Percentiles rank a stretch among this genome's conserved stretches.
Conservation (phyloP, 176 grass and related monocot species). For the Oryza rufipogon region DNA sequence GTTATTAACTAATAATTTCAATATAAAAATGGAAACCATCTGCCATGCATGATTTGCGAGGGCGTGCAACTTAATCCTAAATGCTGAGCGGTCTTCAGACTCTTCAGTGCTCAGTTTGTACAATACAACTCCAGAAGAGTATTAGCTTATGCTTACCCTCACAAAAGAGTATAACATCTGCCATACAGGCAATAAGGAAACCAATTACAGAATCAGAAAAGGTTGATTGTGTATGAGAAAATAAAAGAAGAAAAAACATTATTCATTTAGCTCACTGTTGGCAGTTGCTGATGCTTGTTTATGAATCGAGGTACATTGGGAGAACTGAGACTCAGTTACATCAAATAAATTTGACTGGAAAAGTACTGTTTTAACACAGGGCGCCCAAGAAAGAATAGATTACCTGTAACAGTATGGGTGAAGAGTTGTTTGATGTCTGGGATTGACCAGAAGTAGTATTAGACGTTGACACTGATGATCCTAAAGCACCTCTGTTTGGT, state of each 20-base stretch:
- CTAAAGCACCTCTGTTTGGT: constrained; percentile 63
- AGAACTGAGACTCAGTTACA: no score
- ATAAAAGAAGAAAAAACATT: constrained; percentile 26
- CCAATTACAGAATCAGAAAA: constrained; percentile 5
- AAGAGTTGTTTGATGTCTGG: constrained; percentile 83
- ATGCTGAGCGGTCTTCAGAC: constrained; percentile 11
- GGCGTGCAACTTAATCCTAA: not conserved
- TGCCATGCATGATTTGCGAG: not conserved
- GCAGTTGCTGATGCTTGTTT: constrained; percentile 1
- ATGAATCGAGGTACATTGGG: not conserved
- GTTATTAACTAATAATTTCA: constrained; percentile 14
- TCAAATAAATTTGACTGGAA: no score
- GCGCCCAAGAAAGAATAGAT: not conserved
- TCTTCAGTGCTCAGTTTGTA: not conserved
- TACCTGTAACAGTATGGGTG: constrained; percentile 97
- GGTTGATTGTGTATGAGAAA: constrained; percentile 17
- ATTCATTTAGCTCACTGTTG: constrained; percentile 31
- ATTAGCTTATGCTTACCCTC: not conserved
- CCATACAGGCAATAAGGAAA: not conserved
- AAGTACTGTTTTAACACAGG: constrained; percentile 16
- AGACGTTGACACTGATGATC: constrained; percentile 49
- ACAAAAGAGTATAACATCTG: constrained; percentile 17
- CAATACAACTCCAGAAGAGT: constrained; percentile 21
- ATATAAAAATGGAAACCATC: constrained; percentile 9
- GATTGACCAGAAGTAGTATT: constrained; percentile 60